Evolutionary conservation across 2,329 filamentous ascomycete genomes (phyloP).

Genomic region (Apiospora saccharicola): DNA sequence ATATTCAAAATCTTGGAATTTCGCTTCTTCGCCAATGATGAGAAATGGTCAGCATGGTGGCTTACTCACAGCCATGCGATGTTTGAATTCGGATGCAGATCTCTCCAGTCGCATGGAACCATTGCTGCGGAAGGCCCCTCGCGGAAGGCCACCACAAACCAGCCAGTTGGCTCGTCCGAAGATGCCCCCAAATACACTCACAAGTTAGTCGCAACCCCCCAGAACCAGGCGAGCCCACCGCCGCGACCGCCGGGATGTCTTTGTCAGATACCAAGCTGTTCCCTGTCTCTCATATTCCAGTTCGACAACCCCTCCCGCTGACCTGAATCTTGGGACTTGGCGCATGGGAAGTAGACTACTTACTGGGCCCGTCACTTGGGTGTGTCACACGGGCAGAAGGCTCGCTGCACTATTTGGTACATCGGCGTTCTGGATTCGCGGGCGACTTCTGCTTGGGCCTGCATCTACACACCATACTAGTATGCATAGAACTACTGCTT

Average conservation of each 20-base stretch:
- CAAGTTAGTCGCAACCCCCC: neutral
- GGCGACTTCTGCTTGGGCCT: neutral
- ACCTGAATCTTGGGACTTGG: slow-evolving; percentile 9
- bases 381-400: neutral
- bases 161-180: neutral
- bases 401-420: neutral
- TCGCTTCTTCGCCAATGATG: too few relatives aligned
- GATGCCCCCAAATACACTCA: neutral
- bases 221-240: neutral
- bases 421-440: neutral
- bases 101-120: neutral
- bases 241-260: neutral
- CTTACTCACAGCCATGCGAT: neutral
- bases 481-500: neutral
- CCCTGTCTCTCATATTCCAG: neutral
- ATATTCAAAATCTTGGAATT: neutral
- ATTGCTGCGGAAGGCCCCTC: too few relatives aligned
- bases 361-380: neutral
- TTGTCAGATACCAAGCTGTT: neutral
- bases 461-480: neutral
- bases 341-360: neutral
- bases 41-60: neutral
- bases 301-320: neutral
- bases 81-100: neutral
- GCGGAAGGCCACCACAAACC: neutral